Evolutionary conservation across 2,329 filamentous ascomycete species (phyloP).

Genomic region (Penicillium corylophilum): DNA sequence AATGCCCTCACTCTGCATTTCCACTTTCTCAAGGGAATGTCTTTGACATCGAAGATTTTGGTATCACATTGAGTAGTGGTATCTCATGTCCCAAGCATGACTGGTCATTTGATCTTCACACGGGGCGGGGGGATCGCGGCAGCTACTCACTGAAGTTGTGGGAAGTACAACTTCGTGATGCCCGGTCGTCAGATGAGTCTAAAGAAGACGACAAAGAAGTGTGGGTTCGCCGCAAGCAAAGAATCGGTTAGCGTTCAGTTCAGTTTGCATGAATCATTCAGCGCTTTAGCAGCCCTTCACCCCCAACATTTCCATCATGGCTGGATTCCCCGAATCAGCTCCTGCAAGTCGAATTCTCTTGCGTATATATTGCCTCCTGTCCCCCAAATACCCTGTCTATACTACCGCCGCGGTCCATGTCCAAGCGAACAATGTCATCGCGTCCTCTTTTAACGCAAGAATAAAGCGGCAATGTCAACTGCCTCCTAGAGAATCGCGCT

Average conservation of each 20-base stretch:
- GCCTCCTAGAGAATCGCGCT: no score
- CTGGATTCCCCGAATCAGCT: background rate
- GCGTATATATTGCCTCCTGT: no score
- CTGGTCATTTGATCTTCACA: constrained; percentile 70
- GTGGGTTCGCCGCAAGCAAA: constrained; percentile 36
- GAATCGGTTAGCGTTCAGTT: constrained; percentile 25
- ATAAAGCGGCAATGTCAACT: no score
- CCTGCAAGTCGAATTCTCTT: background rate
- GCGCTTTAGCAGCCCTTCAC: background rate
- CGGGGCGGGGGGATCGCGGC: constrained; percentile 61
- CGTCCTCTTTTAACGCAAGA: no score
- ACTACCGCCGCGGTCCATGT: no score
- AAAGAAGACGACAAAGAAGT: constrained; percentile 28
- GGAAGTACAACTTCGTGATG: constrained; percentile 59
- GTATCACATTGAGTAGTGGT: constrained; percentile 50
- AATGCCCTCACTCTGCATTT: constrained; percentile 67
- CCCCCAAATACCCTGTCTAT: no score
- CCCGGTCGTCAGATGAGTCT: background rate
- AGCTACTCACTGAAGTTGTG: constrained; percentile 62
- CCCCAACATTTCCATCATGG: background rate
- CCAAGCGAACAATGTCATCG: no score
- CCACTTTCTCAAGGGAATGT: constrained; percentile 62
- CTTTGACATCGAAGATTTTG: constrained; percentile 74
- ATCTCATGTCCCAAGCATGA: constrained; percentile 67
- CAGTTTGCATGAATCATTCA: background rate